Percentiles rank a stretch among this genome's conserved stretches.
Conservation (phyloP, 2,329 filamentous ascomycete species). For the Moelleriella libera region DNA sequence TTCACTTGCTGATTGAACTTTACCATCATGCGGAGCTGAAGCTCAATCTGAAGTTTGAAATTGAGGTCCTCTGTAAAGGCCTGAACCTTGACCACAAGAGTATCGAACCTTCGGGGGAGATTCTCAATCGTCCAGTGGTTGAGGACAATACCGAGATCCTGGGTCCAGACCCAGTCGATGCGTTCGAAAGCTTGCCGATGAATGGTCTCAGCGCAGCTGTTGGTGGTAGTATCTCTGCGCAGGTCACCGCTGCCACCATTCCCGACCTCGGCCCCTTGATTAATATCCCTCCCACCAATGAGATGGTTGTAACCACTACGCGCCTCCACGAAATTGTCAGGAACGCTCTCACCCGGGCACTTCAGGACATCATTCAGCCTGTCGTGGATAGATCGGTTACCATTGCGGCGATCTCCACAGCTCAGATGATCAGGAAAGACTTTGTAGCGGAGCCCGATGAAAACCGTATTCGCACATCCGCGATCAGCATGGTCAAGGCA, state of each 20-base stretch:
- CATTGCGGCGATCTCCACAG: constrained; percentile 91
- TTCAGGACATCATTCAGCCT: constrained; percentile 92
- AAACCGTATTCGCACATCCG: constrained; percentile 70
- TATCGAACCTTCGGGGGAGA: constrained; percentile 76
- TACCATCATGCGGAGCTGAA: constrained; percentile 91
- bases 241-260: constrained; percentile 63
- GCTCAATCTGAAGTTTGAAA: constrained; percentile 95
- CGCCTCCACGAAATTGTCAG: constrained; percentile 67
- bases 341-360: constrained; percentile 72
- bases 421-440: constrained; percentile 91
- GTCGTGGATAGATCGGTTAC: constrained; percentile 96
- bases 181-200: constrained; percentile 70
- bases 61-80: constrained; percentile 91
- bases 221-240: constrained; percentile 60
- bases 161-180: constrained; percentile 55
- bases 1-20: constrained; percentile 79
- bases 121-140: constrained; percentile 58
- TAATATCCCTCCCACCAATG: constrained; percentile 67
- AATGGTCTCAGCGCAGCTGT: constrained; percentile 58
- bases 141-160: constrained; percentile 48
- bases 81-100: constrained; percentile 83
- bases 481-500: constrained; percentile 87
- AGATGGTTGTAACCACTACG: constrained; percentile 59
- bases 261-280: constrained; percentile 73
- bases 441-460: constrained; percentile 89